Evolutionary conservation across 257 asterid genomes (phyloP), one percentile per base, ranked within the genome.

Genomic region (Catharanthus roseus): DNA sequence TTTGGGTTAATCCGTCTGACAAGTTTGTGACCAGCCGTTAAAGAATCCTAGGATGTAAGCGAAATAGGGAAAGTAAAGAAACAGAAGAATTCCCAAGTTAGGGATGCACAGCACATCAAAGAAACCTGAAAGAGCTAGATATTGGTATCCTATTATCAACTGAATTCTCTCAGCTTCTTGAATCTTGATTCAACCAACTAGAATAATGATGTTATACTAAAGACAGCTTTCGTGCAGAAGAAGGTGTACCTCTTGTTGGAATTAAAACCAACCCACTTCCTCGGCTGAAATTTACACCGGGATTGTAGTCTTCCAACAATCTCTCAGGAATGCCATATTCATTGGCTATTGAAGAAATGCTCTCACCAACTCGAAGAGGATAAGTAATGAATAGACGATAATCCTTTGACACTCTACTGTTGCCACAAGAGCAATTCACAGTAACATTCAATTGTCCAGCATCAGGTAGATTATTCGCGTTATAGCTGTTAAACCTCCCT

Each of bases 381-480:
- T 87, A 90, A 2, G 92, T 76, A 21, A 88, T 38, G 26, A 90
- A 90, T 73, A 88, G 70, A 29, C 91, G 93, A 49, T 88, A 88
- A 79, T 73, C 87, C 54, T 70, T 72, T 3, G 95, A 88, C 16
- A 88, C 95, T 7, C 62, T 66, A 29, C 82, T 66, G 69, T 81
- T 67, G 74, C 95, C 96, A 77, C 95, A 88, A 2, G 88, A 82
- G 68, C 95, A 90, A 55, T 79, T 87, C 31, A 90, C 92, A 8
- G 64, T 44, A 41, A 90, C 88, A 42, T 78, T 87, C 76, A 90
- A 63, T n/a, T 12, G 69, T 1, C 63, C 77, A 44, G 50, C 56
- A 0, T 0, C 62, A 0, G 92, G 87, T 29, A 86, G 73, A 29
- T 31, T 74, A 13, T 53, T 58, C 23, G 82, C 67, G 21, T 34